Evolutionary conservation across 495 filamentous ascomycete genomes (phyloP), one percentile per base, ranked within the genome.

Genomic region (Durotheca rogersii): DNA sequence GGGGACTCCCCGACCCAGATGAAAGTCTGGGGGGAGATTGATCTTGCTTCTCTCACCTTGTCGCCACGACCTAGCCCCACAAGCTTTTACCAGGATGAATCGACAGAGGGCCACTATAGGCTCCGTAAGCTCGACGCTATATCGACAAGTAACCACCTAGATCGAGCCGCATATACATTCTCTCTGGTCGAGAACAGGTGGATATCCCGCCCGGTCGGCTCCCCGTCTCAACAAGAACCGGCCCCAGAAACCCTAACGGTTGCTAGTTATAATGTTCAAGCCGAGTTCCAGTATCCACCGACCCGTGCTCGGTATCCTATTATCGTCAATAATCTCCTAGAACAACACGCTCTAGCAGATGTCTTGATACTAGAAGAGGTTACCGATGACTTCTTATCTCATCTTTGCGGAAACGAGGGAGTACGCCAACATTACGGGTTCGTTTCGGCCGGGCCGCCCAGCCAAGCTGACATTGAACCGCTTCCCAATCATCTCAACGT

Each of bases 341-440:
- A 70, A 5, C 12, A 54, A 0, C 18, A 47, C 4, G 67, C 70
- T 18, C 33, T 49, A 1, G 66, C 75, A 9, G 72, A 79, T 53
- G 60, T 81, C 11, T 50, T 83, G n/a, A 65, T 79, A 14, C 66
- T 84, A 6, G 71, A 83, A 60, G 80, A 82, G 62, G 77, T 83
- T 16, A 79, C 80, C 0, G 77, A 83, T 47, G 67, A 72, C 18
- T 81, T 82, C 45, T 69, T 84, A 5, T 69, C 69, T 6, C 68
- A 67, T 39, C 62, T 83, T 11, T 74, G 83, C 10, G 49, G 44
- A 14, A 49, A 78, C 27, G 42, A 62, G 9, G 42, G 38, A n/a
- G 66, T 83, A n/a, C 71, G 68, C 21, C 42, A 62, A n/a, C 40
- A 39, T 0, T 83, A 76, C 53, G 74, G 72, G 3, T 83, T 70